Conservation (phyloP, 768 basidiomycete genomes). For the Flagelloscypha sp. region DNA sequence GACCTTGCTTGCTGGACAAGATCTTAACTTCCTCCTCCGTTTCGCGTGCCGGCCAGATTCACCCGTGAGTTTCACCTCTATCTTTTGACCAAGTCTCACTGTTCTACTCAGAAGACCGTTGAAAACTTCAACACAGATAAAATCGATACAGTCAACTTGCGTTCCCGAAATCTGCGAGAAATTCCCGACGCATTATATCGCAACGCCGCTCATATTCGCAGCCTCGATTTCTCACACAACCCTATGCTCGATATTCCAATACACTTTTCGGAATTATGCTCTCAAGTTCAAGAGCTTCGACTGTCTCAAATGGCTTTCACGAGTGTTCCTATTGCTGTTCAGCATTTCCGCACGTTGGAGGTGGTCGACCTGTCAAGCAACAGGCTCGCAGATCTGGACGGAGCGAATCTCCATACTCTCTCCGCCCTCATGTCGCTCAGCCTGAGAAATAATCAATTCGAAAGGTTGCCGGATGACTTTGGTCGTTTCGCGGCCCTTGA, state of each 20-base stretch:
- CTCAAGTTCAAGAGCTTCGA: conserved; percentile 73
- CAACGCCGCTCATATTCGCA: conserved; percentile 75
- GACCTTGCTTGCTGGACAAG: conserved; percentile 68
- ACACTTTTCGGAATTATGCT: conserved; percentile 90
- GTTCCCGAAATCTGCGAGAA: conserved; percentile 69
- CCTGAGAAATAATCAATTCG: conserved; percentile 87
- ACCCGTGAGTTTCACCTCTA: conserved; percentile 35
- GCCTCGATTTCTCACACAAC: conserved; percentile 85
- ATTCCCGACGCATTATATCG: conserved; percentile 83
- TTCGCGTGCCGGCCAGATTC: conserved; percentile 83
- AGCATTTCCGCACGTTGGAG: conserved; percentile 62
- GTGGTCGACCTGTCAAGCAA: conserved; percentile 89
- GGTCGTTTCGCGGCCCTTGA: conserved; percentile 61
- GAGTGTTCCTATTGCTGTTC: conserved; percentile 78
- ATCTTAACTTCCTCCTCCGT: conserved; percentile 77
- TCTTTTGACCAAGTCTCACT: neutral
- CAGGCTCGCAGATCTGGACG: conserved; percentile 81
- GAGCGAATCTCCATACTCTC: conserved; percentile 74
- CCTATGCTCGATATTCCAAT: conserved; percentile 94
- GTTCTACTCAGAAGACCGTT: conserved; percentile 54
- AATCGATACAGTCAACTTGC: conserved; percentile 76
- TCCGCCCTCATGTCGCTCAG: conserved; percentile 58
- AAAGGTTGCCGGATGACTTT: conserved; percentile 80
- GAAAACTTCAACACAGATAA: conserved; percentile 61
- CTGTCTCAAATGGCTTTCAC: conserved; percentile 92